phyloP scores from a whole-genome alignment of 208 protist genomes.

The Porcisia hertigi region DNA sequence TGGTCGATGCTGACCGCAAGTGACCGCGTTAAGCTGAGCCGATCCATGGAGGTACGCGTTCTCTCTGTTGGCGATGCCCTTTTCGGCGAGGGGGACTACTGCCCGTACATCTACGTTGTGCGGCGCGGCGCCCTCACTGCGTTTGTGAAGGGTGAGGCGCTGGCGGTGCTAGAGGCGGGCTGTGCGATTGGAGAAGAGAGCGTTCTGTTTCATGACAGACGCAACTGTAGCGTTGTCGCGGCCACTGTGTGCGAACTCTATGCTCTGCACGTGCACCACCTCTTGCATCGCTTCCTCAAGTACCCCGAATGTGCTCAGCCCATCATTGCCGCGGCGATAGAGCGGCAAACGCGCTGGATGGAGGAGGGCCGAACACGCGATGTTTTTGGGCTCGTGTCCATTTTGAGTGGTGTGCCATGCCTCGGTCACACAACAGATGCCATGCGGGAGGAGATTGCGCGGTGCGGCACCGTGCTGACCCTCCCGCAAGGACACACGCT shows the following conservation, averaged over 20 bases:
- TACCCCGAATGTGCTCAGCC: constrained; percentile 49
- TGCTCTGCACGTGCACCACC: constrained; percentile 59
- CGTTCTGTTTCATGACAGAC: constrained; percentile 76
- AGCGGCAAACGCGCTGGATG: constrained; percentile 66
- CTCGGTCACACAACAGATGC: constrained; percentile 80
- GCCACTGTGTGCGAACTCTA: constrained; percentile 83
- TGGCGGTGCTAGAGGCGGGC: constrained; percentile 67
- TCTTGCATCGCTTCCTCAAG: constrained; percentile 56
- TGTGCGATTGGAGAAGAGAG: constrained; percentile 81
- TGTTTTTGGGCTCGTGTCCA: constrained; percentile 63
- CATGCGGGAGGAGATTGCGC: constrained; percentile 63
- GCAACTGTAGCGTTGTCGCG: constrained; percentile 71
- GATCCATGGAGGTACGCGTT: constrained; percentile 69
- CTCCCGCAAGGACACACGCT: constrained; percentile 55
- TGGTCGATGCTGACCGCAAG: constrained; percentile 71
- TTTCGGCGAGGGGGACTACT: constrained; percentile 62
- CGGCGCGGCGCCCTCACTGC: constrained; percentile 70
- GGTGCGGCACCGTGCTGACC: constrained; percentile 41
- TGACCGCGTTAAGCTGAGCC: constrained; percentile 77
- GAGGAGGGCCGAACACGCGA: constrained; percentile 65
- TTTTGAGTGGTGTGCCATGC: constrained; percentile 79
- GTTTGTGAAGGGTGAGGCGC: constrained; percentile 66
- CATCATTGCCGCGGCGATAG: constrained; percentile 49
- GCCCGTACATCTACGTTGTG: constrained; percentile 82
- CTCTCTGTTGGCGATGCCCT: constrained; percentile 77